Conservation (phyloP, 129 eudicot genomes). For the Smallanthus sonchifolius region DNA sequence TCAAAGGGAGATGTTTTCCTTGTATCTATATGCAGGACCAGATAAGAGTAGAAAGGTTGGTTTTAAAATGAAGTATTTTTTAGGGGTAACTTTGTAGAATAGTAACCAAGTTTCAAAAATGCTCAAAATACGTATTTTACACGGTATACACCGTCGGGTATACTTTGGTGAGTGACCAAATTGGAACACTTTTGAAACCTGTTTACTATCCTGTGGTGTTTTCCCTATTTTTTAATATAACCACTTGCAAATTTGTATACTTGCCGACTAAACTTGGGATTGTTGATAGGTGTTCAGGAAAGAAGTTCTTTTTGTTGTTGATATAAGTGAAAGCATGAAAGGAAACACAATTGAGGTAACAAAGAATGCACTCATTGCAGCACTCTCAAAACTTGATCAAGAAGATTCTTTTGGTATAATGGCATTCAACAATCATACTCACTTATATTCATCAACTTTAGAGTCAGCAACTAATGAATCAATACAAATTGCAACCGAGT, state of each 20-base stretch:
- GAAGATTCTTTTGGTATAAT: constrained; percentile 59
- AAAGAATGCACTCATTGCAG: constrained; percentile 51
- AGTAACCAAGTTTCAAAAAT: too few relatives aligned
- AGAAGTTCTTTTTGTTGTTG: constrained; percentile 66
- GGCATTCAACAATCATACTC: constrained; percentile 57
- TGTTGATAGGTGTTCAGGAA: constrained; percentile 57
- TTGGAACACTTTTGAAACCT: too few relatives aligned
- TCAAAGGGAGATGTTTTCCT: constrained; percentile 61
- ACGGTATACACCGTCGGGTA: too few relatives aligned
- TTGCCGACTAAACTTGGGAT: background rate
- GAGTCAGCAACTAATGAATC: constrained; percentile 53
- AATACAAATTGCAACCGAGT: constrained; percentile 48
- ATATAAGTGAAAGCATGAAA: constrained; percentile 81
- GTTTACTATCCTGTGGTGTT: too few relatives aligned
- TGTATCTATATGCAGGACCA: constrained; percentile 62
- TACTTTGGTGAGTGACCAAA: too few relatives aligned
- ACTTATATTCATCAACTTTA: constrained; percentile 49
- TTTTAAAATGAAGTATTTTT: too few relatives aligned
- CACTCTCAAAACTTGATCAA: constrained; percentile 56
- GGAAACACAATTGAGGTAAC: constrained; percentile 71
- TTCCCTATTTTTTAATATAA: too few relatives aligned
- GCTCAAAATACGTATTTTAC: too few relatives aligned
- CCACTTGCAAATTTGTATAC: background rate
- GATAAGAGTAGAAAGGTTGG: constrained; percentile 51
- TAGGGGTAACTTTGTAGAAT: too few relatives aligned